Conservation (phyloP, 305 asterid species). For the Fraxinus velutina region DNA sequence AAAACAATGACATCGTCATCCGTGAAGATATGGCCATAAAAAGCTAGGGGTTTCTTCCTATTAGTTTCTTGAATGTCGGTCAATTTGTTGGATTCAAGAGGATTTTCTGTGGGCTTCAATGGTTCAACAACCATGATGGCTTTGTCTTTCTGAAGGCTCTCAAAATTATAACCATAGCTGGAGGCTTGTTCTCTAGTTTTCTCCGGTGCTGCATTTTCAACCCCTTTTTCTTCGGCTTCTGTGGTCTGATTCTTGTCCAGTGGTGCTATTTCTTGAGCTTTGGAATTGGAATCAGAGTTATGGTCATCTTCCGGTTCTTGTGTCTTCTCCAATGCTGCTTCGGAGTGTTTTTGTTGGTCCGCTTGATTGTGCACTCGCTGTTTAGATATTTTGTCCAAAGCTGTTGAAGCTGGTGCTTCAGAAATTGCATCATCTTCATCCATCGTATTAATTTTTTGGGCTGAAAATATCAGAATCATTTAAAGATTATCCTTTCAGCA, state of each 20-base stretch:
- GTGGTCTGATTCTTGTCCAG: neutral
- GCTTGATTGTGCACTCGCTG: neutral
- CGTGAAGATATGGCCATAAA: neutral
- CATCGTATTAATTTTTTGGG: neutral
- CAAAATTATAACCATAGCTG: neutral
- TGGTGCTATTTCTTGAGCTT: too few species aligned
- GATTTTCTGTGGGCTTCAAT: neutral
- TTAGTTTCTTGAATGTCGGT: neutral
- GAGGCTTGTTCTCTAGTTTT: neutral
- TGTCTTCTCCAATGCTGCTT: neutral
- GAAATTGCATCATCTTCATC: neutral
- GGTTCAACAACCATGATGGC: neutral
- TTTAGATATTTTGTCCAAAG: neutral
- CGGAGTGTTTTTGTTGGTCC: neutral
- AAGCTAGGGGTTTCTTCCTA: neutral
- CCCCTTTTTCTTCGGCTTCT: neutral
- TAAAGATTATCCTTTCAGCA: too few species aligned
- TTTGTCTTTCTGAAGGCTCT: too few species aligned
- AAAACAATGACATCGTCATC: constrained; percentile 25
- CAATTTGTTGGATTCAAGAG: neutral
- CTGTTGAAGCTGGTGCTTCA: neutral
- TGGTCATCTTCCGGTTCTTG: too few species aligned
- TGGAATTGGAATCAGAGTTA: too few species aligned
- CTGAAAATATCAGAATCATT: too few species aligned
- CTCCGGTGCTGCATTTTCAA: neutral